Conservation (phyloP, 495 filamentous ascomycete species). For the Xylaria acuta region DNA sequence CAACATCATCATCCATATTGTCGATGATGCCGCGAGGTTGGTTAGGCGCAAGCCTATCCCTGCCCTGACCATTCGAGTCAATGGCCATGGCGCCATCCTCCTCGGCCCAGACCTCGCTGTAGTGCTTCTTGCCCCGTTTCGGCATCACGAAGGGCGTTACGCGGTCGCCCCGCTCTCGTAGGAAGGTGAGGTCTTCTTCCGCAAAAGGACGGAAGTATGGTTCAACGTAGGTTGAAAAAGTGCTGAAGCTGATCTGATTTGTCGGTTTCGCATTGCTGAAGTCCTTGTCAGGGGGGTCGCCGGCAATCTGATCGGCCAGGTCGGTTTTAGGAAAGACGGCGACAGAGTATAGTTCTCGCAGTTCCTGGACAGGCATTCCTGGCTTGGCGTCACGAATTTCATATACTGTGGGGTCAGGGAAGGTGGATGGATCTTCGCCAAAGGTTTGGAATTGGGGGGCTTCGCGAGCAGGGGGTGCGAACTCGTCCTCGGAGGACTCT, state of each 20-base stretch:
- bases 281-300: conserved; percentile 88
- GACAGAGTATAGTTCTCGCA: conserved; percentile 85
- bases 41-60: conserved; percentile 75
- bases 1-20: conserved; percentile 79
- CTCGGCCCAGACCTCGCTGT: conserved; percentile 89
- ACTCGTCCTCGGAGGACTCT: conserved; percentile 70
- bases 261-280: conserved; percentile 92
- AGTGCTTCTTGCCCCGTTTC: conserved; percentile 80
- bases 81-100: conserved; percentile 81
- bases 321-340: conserved; percentile 80
- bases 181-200: conserved; percentile 93
- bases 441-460: conserved; percentile 80
- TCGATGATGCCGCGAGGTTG: conserved; percentile 85
- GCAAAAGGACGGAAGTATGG: conserved; percentile 88
- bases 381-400: conserved; percentile 78
- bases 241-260: conserved; percentile 89
- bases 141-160: conserved; percentile 83
- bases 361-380: conserved; percentile 80
- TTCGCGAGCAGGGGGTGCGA: conserved; percentile 77
- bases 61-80: conserved; percentile 62
- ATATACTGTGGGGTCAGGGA: conserved; percentile 93
- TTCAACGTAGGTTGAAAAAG: conserved; percentile 87
- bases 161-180: conserved; percentile 89
- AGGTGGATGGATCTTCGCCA: conserved; percentile 88
- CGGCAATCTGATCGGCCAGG: conserved; percentile 82